Evolutionary conservation across 2,329 filamentous ascomycete genomes (phyloP).

Genomic region (Cercospora citrullina): DNA sequence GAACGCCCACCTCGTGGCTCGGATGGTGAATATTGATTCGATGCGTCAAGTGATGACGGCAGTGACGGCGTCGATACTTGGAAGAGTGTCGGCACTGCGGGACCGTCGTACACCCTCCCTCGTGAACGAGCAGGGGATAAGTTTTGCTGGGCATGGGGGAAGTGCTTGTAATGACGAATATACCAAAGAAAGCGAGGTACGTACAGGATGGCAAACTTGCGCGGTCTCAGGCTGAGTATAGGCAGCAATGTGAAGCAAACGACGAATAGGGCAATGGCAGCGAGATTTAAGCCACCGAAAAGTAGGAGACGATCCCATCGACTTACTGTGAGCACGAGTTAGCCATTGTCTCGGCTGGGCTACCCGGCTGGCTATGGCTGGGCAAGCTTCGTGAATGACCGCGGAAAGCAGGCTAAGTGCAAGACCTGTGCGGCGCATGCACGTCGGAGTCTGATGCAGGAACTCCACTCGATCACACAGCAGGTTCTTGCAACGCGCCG

Average conservation of each 20-base stretch:
- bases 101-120: slow-evolving; percentile 30
- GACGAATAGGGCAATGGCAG: slow-evolving; percentile 86
- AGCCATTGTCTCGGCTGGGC: slow-evolving; percentile 38
- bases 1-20: slow-evolving; percentile 32
- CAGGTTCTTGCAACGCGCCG: slow-evolving; percentile 19
- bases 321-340: slow-evolving; percentile 66
- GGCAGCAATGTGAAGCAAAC: slow-evolving; percentile 90
- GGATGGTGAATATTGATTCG: slow-evolving; percentile 22
- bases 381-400: slow-evolving; percentile 20
- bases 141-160: slow-evolving; percentile 19
- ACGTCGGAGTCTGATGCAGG: slow-evolving; percentile 32
- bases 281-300: slow-evolving; percentile 87
- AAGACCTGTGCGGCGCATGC: slow-evolving; percentile 26
- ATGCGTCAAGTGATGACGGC: slow-evolving; percentile 18
- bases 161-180: slow-evolving; percentile 14
- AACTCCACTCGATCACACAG: slow-evolving; percentile 31
- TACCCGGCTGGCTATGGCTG: slow-evolving; percentile 21
- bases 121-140: slow-evolving; percentile 15
- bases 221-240: slow-evolving; percentile 73
- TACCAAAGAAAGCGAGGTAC: slow-evolving; percentile 47
- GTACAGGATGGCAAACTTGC: slow-evolving; percentile 97
- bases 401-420: slow-evolving; percentile 13
- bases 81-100: slow-evolving; percentile 23
- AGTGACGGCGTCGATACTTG: slow-evolving; percentile 23
- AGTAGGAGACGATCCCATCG: slow-evolving; percentile 94